Evolutionary conservation across 257 asterid species (phyloP).

Genomic region (Fraxinus americana): DNA sequence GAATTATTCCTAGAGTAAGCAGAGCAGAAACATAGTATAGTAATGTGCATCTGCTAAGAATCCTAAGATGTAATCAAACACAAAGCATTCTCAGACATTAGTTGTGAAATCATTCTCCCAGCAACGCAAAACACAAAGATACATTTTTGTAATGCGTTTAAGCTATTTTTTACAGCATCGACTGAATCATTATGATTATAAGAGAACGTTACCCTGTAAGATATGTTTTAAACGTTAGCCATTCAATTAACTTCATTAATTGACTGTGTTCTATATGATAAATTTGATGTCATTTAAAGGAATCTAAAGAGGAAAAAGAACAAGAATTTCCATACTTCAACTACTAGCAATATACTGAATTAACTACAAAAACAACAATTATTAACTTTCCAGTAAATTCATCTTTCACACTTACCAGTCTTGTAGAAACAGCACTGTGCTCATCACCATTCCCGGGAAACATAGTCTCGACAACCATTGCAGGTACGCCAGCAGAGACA

Average conservation of each 20-base stretch:
- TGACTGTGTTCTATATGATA: not conserved
- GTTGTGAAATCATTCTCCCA: not conserved
- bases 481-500: conserved; percentile 46
- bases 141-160: not conserved
- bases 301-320: not conserved
- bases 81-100: not conserved
- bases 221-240: not conserved
- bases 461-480: conserved; percentile 86
- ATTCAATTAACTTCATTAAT: not conserved
- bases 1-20: not conserved
- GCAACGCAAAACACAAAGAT: not conserved
- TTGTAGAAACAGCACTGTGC: conserved; percentile 71
- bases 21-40: not conserved
- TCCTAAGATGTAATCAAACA: not conserved
- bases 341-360: not conserved
- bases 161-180: not conserved
- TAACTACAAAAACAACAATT: not conserved
- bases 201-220: not conserved
- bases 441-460: conserved; percentile 64
- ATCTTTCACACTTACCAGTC: conserved; percentile 51
- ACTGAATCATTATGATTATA: not conserved
- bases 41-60: not conserved
- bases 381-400: not conserved
- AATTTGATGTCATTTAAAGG: not conserved
- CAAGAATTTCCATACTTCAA: not conserved